Conservation (phyloP, 306 rosid genomes). For the Vachellia pachyceras region DNA sequence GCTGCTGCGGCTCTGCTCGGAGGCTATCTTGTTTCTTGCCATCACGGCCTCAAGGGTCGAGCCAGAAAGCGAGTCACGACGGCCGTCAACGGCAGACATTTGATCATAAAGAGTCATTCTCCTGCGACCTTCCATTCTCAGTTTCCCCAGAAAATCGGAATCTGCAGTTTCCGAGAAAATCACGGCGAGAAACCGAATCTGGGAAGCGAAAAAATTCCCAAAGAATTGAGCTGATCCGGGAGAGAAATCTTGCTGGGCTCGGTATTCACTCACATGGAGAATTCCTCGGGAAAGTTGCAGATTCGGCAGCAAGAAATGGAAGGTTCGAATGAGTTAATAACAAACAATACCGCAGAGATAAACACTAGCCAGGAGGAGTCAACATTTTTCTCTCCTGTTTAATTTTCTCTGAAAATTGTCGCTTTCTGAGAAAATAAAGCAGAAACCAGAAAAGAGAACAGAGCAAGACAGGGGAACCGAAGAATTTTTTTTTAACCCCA, state of each 20-base stretch:
- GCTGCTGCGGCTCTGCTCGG: conserved; percentile 3
- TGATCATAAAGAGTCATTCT: conserved; percentile 69
- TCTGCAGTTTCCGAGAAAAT: neutral
- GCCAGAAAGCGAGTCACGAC: conserved; percentile 54
- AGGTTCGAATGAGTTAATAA: conserved; percentile 1
- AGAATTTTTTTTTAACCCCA: too few species aligned
- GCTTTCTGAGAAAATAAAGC: conserved; percentile 25
- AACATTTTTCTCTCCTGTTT: conserved; percentile 23
- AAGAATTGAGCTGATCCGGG: neutral
- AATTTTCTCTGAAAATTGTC: conserved; percentile 25
- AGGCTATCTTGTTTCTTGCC: conserved; percentile 40
- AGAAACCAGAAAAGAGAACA: neutral
- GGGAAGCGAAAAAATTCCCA: neutral
- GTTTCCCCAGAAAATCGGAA: neutral
- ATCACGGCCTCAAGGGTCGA: conserved; percentile 69
- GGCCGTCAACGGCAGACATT: conserved; percentile 67
- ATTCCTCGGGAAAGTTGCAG: conserved; percentile 21
- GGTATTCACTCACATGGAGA: neutral
- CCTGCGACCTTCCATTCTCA: conserved; percentile 61
- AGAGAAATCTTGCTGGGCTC: neutral
- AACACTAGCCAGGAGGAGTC: conserved; percentile 41
- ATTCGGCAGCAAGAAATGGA: conserved; percentile 1
- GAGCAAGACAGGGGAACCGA: conserved; percentile 7
- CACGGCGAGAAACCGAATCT: neutral
- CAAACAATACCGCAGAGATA: neutral